phyloP scores from a whole-genome alignment of 1,284 basidiomycete genomes.

The Pulchroboletus neoregius region DNA sequence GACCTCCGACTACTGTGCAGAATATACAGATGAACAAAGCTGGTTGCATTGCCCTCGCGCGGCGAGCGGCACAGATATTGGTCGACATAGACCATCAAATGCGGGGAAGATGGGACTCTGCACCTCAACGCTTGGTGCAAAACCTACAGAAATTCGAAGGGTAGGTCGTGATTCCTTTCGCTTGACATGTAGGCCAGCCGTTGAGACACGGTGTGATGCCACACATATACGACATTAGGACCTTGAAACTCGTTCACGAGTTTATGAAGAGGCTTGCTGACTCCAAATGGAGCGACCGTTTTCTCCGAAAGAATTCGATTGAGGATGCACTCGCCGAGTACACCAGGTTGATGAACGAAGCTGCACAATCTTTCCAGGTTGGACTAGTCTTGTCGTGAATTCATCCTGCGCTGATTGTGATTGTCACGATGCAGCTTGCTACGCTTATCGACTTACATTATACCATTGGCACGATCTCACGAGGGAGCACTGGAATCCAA shows the following conservation, averaged over 20 bases:
- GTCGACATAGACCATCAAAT: constrained; percentile 46
- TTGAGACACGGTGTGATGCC: neutral
- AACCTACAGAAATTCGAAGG: constrained; percentile 44
- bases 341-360: constrained; percentile 39
- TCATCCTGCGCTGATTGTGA: neutral
- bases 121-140: constrained; percentile 41
- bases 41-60: constrained; percentile 42
- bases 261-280: constrained; percentile 41
- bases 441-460: constrained; percentile 51
- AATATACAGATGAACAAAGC: constrained; percentile 36
- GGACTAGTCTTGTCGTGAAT: neutral
- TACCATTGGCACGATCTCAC: constrained; percentile 30
- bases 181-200: neutral
- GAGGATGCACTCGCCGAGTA: constrained; percentile 37
- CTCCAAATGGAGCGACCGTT: constrained; percentile 40
- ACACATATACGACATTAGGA: constrained; percentile 25
- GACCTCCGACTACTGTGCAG: neutral
- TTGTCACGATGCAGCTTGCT: constrained; percentile 35
- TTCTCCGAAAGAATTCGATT: constrained; percentile 40
- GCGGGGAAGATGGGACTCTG: constrained; percentile 43
- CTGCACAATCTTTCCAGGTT: constrained; percentile 48
- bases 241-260: constrained; percentile 37
- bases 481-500: neutral
- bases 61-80: constrained; percentile 43
- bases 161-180: constrained; percentile 27